Conservation (phyloP, 805 yeast genomes). For the Clavispora asparagi region DNA sequence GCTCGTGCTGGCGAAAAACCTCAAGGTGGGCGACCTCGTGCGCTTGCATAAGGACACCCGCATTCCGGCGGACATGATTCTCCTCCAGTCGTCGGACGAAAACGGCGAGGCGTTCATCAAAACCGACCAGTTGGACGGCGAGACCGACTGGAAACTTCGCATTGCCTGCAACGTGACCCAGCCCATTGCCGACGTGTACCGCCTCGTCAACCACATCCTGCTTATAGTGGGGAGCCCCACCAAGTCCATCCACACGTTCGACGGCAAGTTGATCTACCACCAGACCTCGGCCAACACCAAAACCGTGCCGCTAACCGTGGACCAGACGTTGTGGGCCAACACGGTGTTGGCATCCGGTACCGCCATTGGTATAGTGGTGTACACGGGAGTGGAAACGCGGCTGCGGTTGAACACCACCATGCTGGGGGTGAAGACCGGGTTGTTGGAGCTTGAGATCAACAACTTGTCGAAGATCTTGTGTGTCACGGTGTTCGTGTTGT, state of each 20-base stretch:
- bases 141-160: slow-evolving; percentile 96
- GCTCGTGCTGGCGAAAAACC: slow-evolving; percentile 46
- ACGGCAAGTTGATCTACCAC: slow-evolving; percentile 65
- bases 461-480: slow-evolving; percentile 83
- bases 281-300: slow-evolving; percentile 30
- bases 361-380: slow-evolving; percentile 81
- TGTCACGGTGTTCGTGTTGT: slow-evolving; percentile 73
- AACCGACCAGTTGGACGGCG: slow-evolving; percentile 98
- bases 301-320: slow-evolving; percentile 67
- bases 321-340: slow-evolving; percentile 96
- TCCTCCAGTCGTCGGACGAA: slow-evolving; percentile 66
- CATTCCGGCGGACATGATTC: slow-evolving; percentile 88
- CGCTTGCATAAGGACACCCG: slow-evolving; percentile 74
- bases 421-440: slow-evolving; percentile 83
- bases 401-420: slow-evolving; percentile 90
- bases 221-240: slow-evolving; percentile 78
- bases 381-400: slow-evolving; percentile 90
- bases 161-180: slow-evolving; percentile 76
- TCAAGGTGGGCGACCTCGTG: slow-evolving; percentile 84
- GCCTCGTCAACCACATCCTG: slow-evolving; percentile 44
- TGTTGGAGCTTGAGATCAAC: slow-evolving; percentile 88
- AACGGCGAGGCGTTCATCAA: slow-evolving; percentile 86
- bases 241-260: slow-evolving; percentile 74
- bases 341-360: slow-evolving; percentile 94
- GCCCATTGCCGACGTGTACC: slow-evolving; percentile 37